phyloP scores from a whole-genome alignment of 176 grass and related monocot genomes.

The Miscanthus lutarioriparius region DNA sequence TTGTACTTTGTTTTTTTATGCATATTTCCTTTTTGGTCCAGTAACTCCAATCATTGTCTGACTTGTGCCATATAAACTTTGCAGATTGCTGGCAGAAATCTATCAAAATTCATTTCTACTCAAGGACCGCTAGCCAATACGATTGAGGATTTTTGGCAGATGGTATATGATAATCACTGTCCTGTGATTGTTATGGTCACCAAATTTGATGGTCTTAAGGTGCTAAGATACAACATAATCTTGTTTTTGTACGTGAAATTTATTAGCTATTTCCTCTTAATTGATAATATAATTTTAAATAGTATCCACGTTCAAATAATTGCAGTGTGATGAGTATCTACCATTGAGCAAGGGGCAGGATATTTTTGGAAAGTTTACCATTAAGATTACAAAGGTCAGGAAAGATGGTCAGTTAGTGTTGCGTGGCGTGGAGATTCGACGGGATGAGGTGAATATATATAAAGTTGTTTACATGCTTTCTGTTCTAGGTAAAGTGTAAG shows the following conservation, averaged over 20 bases:
- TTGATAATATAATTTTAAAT: not conserved
- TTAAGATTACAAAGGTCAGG: constrained; percentile 39
- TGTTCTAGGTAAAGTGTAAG: constrained; percentile 20
- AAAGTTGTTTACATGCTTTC: constrained; percentile 4
- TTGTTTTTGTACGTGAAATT: not conserved
- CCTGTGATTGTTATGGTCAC: constrained; percentile 93
- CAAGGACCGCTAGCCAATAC: constrained; percentile 82
- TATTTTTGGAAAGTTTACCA: constrained; percentile 68
- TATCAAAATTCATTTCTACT: constrained; percentile 76
- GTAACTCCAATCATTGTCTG: not conserved
- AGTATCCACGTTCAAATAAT: constrained; percentile 35
- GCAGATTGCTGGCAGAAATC: constrained; percentile 32
- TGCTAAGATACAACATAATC: constrained; percentile 32
- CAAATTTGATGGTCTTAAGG: constrained; percentile 67
- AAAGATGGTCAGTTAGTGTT: constrained; percentile 45
- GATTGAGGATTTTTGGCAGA: constrained; percentile 90
- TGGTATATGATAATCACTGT: constrained; percentile 79
- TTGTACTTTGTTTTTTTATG: not conserved
- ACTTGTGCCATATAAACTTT: constrained; percentile 16
- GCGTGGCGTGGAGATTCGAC: constrained; percentile 63
- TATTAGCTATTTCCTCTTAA: constrained; percentile 6
- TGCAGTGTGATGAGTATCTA: constrained; percentile 83
- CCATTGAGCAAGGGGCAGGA: constrained; percentile 38
- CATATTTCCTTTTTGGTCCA: constrained; percentile 6
- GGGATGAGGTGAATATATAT: constrained; percentile 55